Evolutionary conservation across 164 flowering plant genomes (phyloP).

Genomic region (Magnolia sinica): DNA sequence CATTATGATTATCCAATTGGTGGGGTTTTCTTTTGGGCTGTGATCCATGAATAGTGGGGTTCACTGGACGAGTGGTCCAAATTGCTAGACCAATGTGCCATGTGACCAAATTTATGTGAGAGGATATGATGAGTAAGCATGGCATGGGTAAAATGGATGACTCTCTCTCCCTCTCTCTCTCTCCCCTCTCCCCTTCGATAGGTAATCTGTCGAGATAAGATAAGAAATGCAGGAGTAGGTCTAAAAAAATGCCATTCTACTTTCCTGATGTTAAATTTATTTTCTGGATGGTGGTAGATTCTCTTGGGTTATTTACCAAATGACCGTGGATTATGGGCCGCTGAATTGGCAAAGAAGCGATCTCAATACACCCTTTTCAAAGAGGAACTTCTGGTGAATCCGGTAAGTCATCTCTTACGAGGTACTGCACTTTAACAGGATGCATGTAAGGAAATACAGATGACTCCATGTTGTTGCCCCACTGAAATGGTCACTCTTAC

Average conservation of each 20-base stretch:
- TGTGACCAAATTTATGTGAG: too few species aligned
- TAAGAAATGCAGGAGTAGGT: neutral
- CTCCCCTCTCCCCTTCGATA: neutral
- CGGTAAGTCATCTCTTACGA: slow-evolving; percentile 39
- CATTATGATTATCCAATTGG: too few species aligned
- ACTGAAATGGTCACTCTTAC: neutral
- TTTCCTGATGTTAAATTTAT: neutral
- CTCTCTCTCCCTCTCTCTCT: neutral
- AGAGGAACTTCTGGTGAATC: slow-evolving; percentile 89
- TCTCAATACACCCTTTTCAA: slow-evolving; percentile 83
- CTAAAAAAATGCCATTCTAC: neutral
- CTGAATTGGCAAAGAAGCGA: slow-evolving; percentile 82
- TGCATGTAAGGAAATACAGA: too few species aligned
- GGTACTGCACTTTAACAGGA: too few species aligned
- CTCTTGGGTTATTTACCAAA: slow-evolving; percentile 77
- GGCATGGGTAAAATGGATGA: neutral
- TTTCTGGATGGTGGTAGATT: slow-evolving; percentile 48
- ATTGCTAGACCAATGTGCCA: too few species aligned
- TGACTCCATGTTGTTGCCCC: too few species aligned
- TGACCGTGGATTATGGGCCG: slow-evolving; percentile 74
- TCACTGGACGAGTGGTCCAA: too few species aligned
- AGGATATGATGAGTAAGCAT: neutral
- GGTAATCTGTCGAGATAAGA: neutral
- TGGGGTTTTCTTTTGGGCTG: too few species aligned
- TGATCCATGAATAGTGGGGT: too few species aligned